A percentile compares a stretch with the other conserved stretches of the same genome.
These are phyloP conservation scores for Cyclotella atomus DNA, from an alignment of 108 stramenopile genomes.

Conservation along the genomic window DNA sequence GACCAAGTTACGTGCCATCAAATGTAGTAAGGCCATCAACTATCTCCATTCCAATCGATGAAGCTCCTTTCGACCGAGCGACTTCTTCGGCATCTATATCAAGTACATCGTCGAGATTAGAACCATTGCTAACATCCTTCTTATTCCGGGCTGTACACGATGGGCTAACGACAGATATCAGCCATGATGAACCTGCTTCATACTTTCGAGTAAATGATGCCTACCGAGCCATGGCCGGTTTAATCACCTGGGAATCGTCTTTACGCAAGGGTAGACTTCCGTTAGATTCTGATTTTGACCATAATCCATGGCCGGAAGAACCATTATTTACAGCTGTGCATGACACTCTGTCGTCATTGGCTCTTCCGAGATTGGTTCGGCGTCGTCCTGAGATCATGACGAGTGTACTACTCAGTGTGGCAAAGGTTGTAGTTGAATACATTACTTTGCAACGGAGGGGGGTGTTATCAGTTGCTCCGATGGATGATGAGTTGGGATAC, in stretches of 20 bases:
- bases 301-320: conserved; percentile 55
- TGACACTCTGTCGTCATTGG: conserved; percentile 40
- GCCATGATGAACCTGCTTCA: neutral
- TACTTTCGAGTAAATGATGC: conserved; percentile 34
- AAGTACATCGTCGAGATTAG: conserved; percentile 22
- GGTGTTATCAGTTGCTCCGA: conserved; percentile 13
- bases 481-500: conserved; percentile 5
- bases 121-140: conserved; percentile 45
- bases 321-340: conserved; percentile 57
- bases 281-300: conserved; percentile 14
- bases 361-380: conserved; percentile 62
- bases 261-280: conserved; percentile 37
- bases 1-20: no score
- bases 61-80: no score
- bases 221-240: conserved; percentile 25
- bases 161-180: neutral
- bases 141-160: conserved; percentile 32
- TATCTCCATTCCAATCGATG: no score
- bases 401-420: conserved; percentile 52
- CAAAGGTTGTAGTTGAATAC: conserved; percentile 53
- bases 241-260: conserved; percentile 20
- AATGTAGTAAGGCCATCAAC: no score
- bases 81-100: conserved; percentile 4
- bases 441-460: conserved; percentile 14
- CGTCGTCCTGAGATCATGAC: conserved; percentile 67